Percentiles rank a stretch among this genome's conserved stretches.
phyloP scores from a whole-genome alignment of 257 asterid species.

The Nicotiana benthamiana region DNA sequence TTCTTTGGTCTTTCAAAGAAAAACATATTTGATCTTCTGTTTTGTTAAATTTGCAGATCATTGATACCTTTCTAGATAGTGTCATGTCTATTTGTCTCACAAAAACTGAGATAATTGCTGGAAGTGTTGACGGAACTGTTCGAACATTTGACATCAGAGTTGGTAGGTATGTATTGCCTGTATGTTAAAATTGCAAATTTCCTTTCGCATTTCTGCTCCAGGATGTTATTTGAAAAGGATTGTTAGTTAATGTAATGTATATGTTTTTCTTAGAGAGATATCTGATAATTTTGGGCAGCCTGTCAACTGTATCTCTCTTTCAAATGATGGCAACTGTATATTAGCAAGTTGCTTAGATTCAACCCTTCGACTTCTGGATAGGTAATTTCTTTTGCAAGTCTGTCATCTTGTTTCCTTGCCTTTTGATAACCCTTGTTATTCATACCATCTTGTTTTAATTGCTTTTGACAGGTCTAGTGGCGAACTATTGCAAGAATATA shows the following conservation, averaged over 20 bases:
- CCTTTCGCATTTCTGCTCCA: neutral
- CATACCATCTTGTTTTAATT: neutral
- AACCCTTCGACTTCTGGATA: slow-evolving; percentile 73
- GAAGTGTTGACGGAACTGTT: slow-evolving; percentile 97
- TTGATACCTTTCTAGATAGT: slow-evolving; percentile 69
- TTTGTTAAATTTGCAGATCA: slow-evolving; percentile 46
- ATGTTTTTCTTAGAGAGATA: slow-evolving; percentile 45
- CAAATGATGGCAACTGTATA: slow-evolving; percentile 84
- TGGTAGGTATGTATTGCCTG: slow-evolving; percentile 69
- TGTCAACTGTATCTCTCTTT: slow-evolving; percentile 86
- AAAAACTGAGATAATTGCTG: slow-evolving; percentile 86
- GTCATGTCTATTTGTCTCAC: slow-evolving; percentile 89
- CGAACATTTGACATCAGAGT: slow-evolving; percentile 89
- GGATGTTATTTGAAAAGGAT: neutral
- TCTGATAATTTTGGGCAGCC: slow-evolving; percentile 88
- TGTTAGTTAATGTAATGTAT: neutral
- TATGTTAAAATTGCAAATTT: neutral
- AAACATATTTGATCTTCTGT: neutral
- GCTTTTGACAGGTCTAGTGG: slow-evolving; percentile 57
- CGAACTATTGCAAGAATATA: slow-evolving; percentile 85
- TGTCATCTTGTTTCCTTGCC: neutral
- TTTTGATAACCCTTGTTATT: neutral
- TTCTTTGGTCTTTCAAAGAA: neutral
- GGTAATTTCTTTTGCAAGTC: slow-evolving; percentile 30
- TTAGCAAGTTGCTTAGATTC: slow-evolving; percentile 93